Conservation (phyloP, 2,329 filamentous ascomycete species). For the Moelleriella libera region DNA sequence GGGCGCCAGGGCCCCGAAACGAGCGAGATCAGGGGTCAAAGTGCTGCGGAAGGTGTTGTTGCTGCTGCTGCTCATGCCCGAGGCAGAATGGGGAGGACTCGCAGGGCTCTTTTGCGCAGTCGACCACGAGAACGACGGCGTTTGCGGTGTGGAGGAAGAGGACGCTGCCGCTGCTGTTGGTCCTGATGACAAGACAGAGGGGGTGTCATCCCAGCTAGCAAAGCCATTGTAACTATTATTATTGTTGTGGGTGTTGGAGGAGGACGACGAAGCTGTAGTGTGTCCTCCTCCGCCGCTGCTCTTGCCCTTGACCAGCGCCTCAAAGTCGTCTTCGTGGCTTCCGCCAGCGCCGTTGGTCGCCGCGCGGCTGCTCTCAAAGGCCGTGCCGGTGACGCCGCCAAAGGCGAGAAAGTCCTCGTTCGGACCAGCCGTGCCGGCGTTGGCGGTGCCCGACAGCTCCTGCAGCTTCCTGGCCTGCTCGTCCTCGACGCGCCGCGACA, state of each 20-base stretch:
- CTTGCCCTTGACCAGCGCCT: slow-evolving; percentile 70
- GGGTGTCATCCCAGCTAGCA: slow-evolving; percentile 34
- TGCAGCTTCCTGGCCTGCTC: slow-evolving; percentile 83
- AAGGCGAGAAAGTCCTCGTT: slow-evolving; percentile 59
- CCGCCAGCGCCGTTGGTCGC: slow-evolving; percentile 29
- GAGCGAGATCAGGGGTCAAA: slow-evolving; percentile 42
- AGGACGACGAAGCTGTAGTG: slow-evolving; percentile 14
- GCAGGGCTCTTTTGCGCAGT: slow-evolving; percentile 31
- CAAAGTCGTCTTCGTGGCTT: slow-evolving; percentile 58
- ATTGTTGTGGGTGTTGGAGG: background rate
- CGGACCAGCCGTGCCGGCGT: slow-evolving; percentile 30
- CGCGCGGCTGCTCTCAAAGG: slow-evolving; percentile 24
- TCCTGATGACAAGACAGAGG: slow-evolving; percentile 14
- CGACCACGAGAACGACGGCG: slow-evolving; percentile 49
- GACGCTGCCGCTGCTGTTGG: slow-evolving; percentile 15
- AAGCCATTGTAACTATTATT: slow-evolving; percentile 28
- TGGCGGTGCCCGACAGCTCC: slow-evolving; percentile 54
- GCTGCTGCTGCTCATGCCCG: background rate
- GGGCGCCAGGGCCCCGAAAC: slow-evolving; percentile 41
- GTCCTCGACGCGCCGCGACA: slow-evolving; percentile 70
- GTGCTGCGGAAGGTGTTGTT: slow-evolving; percentile 33
- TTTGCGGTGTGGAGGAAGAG: slow-evolving; percentile 22
- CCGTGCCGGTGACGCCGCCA: slow-evolving; percentile 48
- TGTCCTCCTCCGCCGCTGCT: slow-evolving; percentile 9
- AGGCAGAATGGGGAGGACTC: slow-evolving; percentile 9